These are phyloP conservation scores for Ilex asprella DNA, from an alignment of 257 asterid species.

Conservation along the genomic window DNA sequence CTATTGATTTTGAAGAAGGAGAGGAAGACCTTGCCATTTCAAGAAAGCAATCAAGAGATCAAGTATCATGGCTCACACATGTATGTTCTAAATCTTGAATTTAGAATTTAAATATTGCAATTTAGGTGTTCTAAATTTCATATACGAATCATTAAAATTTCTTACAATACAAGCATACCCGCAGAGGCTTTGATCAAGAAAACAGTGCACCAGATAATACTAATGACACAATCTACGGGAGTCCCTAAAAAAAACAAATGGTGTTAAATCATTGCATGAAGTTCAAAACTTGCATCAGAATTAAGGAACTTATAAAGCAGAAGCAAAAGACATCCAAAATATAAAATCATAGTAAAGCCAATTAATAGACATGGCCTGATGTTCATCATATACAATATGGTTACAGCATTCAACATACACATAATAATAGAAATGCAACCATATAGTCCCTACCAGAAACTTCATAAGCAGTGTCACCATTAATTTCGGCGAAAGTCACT, in stretches of 20 bases:
- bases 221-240: conserved; percentile 91
- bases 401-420: neutral
- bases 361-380: neutral
- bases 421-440: conserved; percentile 4
- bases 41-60: no score
- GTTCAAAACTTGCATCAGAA: neutral
- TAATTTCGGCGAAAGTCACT: conserved; percentile 57
- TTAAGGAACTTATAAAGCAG: neutral
- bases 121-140: no score
- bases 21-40: no score
- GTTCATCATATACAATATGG: neutral
- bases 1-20: no score
- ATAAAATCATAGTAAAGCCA: neutral
- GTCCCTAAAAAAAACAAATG: conserved; percentile 47
- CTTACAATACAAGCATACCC: conserved; percentile 67
- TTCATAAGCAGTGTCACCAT: conserved; percentile 87
- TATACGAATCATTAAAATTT: no score
- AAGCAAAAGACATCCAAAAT: neutral
- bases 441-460: conserved; percentile 52
- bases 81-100: no score
- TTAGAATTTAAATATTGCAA: no score
- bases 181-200: conserved; percentile 87
- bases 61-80: no score
- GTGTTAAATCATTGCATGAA: neutral
- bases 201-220: conserved; percentile 89